A percentile compares a stretch with the other conserved stretches of the same genome.
Conservation (phyloP, 768 basidiomycete genomes). For the Podaxis rugospora region DNA sequence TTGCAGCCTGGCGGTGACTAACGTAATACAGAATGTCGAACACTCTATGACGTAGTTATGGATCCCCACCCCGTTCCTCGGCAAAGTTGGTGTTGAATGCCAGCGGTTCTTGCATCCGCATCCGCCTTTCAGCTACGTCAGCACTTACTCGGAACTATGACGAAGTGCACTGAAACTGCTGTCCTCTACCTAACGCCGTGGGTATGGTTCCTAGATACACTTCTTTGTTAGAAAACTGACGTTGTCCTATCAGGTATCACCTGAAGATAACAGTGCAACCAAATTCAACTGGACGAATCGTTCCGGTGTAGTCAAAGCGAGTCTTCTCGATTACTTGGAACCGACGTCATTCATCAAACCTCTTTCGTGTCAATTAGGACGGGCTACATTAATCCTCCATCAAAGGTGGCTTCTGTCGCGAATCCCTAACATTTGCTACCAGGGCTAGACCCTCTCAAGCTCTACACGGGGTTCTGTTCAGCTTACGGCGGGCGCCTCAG, state of each 20-base stretch:
- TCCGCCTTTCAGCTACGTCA: neutral
- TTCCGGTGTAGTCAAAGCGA: neutral
- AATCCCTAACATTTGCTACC: neutral
- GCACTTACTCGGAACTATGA: slow-evolving; percentile 3
- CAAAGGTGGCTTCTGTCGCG: neutral
- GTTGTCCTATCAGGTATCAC: neutral
- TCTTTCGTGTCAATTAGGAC: neutral
- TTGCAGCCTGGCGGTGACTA: neutral
- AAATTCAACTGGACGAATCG: neutral
- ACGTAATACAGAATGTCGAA: neutral
- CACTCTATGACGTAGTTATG: neutral
- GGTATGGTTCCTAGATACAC: neutral
- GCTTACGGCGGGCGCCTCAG: neutral
- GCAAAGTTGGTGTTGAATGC: neutral
- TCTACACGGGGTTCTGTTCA: neutral
- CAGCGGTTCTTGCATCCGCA: neutral
- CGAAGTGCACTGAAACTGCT: neutral
- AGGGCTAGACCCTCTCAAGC: neutral
- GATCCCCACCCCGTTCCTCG: neutral
- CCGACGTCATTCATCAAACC: neutral
- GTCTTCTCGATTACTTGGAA: neutral
- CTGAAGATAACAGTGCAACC: neutral
- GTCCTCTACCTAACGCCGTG: neutral
- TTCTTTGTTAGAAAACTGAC: neutral
- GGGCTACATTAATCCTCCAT: neutral